Conservation (phyloP, 225 moss, liverwort and hornwort genomes). For the Antitrichia curtipendula region DNA sequence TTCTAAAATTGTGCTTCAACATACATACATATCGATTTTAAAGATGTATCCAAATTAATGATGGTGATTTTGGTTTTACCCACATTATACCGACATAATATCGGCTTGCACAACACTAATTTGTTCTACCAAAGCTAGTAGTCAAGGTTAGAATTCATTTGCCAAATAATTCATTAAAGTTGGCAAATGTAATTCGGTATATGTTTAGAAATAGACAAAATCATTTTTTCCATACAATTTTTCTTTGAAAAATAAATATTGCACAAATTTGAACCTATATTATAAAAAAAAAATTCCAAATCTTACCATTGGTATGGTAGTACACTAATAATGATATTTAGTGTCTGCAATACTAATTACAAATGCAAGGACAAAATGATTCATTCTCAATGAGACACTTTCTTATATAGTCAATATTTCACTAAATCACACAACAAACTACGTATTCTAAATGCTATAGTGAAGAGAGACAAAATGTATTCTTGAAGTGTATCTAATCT, state of each 20-base stretch:
- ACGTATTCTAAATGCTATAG: not conserved
- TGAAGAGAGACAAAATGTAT: too few relatives aligned
- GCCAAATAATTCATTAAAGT: accelerated
- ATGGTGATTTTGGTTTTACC: too few relatives aligned
- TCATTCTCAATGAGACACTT: not conserved
- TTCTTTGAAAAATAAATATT: not conserved
- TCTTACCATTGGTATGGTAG: accelerated
- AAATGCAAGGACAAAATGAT: accelerated
- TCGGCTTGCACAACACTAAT: not conserved
- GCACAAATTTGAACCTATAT: too few relatives aligned
- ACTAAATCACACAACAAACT: not conserved
- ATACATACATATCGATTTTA: too few relatives aligned
- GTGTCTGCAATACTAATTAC: not conserved
- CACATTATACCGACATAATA: not conserved
- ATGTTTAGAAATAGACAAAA: not conserved
- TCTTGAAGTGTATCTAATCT: too few relatives aligned
- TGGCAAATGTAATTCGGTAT: accelerated
- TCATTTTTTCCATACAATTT: not conserved
- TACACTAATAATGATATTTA: not conserved
- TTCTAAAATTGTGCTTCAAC: too few relatives aligned
- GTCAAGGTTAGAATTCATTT: accelerated
- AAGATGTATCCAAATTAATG: too few relatives aligned
- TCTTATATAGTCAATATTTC: not conserved
- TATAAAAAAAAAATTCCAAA: too few relatives aligned
- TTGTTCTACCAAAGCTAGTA: not conserved